Base-by-base conservation (phyloP, 225 moss, liverwort and hornwort species). In the Bryoerythrophyllum caledonicum region DNA sequence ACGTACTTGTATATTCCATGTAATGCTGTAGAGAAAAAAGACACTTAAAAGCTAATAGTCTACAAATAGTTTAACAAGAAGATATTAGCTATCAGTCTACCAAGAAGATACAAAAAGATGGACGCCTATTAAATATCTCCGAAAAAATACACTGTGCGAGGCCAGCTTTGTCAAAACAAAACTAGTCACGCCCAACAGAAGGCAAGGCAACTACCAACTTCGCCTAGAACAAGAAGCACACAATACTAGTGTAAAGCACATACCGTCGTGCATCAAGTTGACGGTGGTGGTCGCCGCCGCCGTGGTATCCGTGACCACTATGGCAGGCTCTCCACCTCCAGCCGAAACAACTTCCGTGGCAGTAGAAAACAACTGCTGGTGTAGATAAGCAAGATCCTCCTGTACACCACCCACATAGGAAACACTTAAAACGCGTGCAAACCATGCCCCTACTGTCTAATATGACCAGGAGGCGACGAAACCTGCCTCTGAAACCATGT, bases 301-400 rank as follows among this genome's bases (percentile, higher is more conserved):
- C 6, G 80, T 20, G 56, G 88, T 65, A 65, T 88, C 84, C 10
- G 72, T 75, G 51, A 88, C 76, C 52, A 85, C 78, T 0, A 88
- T 70, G 26, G 79, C 4, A 15, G 85, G 54, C 69, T 88, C 85
- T 65, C 65, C 82, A 65, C 78, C 73, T 65, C 77, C 78, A 49
- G 72, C 65, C 41, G 82, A 52, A 32, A 85, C 80, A 62, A 83
- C 82, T 63, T 81, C 82, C 24, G 85, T 83, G 13, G 88, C 79
- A 21, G 85, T 85, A 14, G 85, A 82, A 63, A 85, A 83, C 74
- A 88, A 72, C 38, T 83, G 85, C 62, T 88, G 85, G 65, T 80
- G 82, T 17, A 82, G 20, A 51, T 83, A 82, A 0, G 74, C 76
- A 57, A 82, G 82, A 81, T 85, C 88, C 57, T 88, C 88, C 83